Evolutionary conservation across 148 eudicot species (phyloP).

Genomic region (Euryodendron excelsum): DNA sequence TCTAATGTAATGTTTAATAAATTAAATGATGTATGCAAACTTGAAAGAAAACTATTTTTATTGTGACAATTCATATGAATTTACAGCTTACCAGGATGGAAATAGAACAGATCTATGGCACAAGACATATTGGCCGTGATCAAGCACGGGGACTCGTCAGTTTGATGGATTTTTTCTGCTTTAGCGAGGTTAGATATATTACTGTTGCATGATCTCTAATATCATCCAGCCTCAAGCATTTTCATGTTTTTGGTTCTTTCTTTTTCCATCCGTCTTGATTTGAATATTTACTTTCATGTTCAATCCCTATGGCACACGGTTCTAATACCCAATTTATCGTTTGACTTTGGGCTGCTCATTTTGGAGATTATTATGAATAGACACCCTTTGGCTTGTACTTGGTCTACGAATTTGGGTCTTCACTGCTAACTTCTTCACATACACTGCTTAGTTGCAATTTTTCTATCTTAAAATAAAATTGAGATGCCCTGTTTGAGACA

Average conservation of each 20-base stretch:
- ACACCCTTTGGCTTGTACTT: not conserved
- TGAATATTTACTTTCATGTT: not conserved
- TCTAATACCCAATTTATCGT: not conserved
- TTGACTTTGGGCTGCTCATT: not conserved
- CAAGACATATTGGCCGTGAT: conserved; percentile 93
- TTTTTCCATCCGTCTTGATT: conserved; percentile 5
- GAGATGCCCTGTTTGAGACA: not conserved
- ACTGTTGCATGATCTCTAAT: not conserved
- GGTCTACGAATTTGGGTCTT: not conserved
- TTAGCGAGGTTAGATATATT: conserved; percentile 72
- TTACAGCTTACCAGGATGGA: conserved; percentile 73
- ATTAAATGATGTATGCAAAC: not conserved
- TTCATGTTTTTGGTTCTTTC: not conserved
- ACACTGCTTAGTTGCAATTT: not conserved
- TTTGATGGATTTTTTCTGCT: conserved; percentile 99
- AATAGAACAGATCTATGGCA: conserved; percentile 80
- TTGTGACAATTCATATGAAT: not conserved
- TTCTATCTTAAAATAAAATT: not conserved
- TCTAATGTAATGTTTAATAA: too few relatives aligned
- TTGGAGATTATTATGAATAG: not conserved
- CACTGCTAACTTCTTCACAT: not conserved
- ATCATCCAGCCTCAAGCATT: too few relatives aligned
- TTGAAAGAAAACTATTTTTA: not conserved
- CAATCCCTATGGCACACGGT: not conserved
- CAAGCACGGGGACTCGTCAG: conserved; percentile 92